phyloP scores from a whole-genome alignment of 805 yeast genomes.

The Metschnikowia borealis region DNA sequence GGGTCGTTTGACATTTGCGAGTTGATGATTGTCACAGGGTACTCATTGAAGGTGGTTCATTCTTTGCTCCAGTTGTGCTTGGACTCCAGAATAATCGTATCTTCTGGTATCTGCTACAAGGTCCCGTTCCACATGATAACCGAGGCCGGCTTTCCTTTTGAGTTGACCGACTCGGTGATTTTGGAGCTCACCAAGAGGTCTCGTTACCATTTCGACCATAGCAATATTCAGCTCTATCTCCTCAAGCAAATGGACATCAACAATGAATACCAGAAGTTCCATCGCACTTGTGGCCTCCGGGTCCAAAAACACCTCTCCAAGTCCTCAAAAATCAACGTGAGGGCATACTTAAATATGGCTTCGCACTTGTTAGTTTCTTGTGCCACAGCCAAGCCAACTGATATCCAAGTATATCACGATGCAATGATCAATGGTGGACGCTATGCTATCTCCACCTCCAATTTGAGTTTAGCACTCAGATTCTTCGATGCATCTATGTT shows the following conservation, averaged over 20 bases:
- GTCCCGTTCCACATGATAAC: slow-evolving; percentile 42
- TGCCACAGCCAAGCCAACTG: slow-evolving; percentile 30
- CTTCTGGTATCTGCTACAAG: slow-evolving; percentile 43
- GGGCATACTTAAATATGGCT: slow-evolving; percentile 34
- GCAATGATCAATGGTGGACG: slow-evolving; percentile 43
- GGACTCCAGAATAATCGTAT: slow-evolving; percentile 30
- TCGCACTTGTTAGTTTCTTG: slow-evolving; percentile 36
- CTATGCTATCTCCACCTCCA: slow-evolving; percentile 42
- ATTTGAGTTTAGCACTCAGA: slow-evolving; percentile 37
- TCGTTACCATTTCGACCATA: slow-evolving; percentile 40
- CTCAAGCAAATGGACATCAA: slow-evolving; percentile 21
- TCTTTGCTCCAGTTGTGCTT: slow-evolving; percentile 31
- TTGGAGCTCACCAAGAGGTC: slow-evolving; percentile 34
- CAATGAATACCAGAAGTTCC: slow-evolving; percentile 28
- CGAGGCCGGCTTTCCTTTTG: slow-evolving; percentile 24
- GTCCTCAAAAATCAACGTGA: slow-evolving; percentile 15
- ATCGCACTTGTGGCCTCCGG: slow-evolving; percentile 43
- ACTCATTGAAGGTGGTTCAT: slow-evolving; percentile 29
- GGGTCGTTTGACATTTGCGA: slow-evolving; percentile 36
- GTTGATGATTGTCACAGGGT: slow-evolving; percentile 34
- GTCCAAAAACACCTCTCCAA: slow-evolving; percentile 22
- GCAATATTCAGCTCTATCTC: slow-evolving; percentile 31
- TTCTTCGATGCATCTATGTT: slow-evolving; percentile 35
- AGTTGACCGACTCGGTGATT: slow-evolving; percentile 26
- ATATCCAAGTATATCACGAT: slow-evolving; percentile 32